Evolutionary conservation across 805 yeast species (phyloP), one percentile per base, ranked within the genome.

Genomic region (Wickerhamiella siamensis): DNA sequence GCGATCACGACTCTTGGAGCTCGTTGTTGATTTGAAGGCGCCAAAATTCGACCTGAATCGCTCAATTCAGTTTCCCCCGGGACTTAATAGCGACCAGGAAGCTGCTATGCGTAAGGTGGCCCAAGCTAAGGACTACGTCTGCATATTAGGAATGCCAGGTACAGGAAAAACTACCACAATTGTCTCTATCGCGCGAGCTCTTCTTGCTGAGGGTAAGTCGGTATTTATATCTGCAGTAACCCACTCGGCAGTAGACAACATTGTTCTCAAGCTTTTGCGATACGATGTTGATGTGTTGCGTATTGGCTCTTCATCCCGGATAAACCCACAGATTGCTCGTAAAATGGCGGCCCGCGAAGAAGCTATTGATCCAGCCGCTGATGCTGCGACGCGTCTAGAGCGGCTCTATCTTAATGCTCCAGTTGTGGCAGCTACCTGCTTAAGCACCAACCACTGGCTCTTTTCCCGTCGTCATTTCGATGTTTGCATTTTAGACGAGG

Each of bases 81-180:
- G 53, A 0, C 74, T 83, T 51, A 91, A 91, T 52, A 53, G 57
- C 0, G 94, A 84, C 52, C 98, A 91, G 55, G 45, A 64, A 4
- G 50, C 43, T 2, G 97, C 96, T 0, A 67, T 91, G 31, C 70
- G 74, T 14, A 72, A 67, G 45, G 83, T 77, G 0, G 55, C 84
- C 38, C 58, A 68, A 14, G 70, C 91, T 0, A 57, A 75, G 41
- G 94, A 87, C 55, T 91, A 83, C 55, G 67, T 87, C 3, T 65
- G 91, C 51, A 72, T 91, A 16, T 62, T 88, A 45, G 98, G 98
- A 0, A 91, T 91, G 98, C 98, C 98, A 0, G 98, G 98, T 3
- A 91, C 97, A 0, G 98, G 95, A 8, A 84, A 84, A 54, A 84
- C 95, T 1, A 84, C 97, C 0, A 81, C 87, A 0, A 86, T 91